Base-by-base conservation (phyloP, 2,329 filamentous ascomycete species). In the Epichloe sylvatica region DNA sequence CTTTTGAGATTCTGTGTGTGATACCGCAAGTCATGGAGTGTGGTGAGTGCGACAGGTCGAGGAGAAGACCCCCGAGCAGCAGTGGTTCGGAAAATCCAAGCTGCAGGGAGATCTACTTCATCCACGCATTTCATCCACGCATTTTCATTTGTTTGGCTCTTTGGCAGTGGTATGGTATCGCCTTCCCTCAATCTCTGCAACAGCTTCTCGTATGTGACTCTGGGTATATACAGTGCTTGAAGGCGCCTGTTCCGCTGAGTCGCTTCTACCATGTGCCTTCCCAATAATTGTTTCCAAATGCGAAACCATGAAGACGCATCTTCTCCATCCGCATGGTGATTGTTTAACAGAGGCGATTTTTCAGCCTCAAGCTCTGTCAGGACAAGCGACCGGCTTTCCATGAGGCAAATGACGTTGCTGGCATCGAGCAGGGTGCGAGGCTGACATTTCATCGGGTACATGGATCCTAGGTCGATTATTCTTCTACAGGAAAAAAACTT, bases 351-450 rank as follows among this genome's bases (percentile, higher is more conserved):
- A 3, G 63, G 61, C 5, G 60, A 59, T 0, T 76, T 65, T 39
- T 74, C 63, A 11, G 59, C 56, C 25, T 71, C 68, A 3, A 63
- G 59, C 1, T 69, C 72, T 6, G 65, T 63, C 2, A 78, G 56
- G 0, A 73, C 65, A 1, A 66, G 58, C 0, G 63, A 66, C 75
- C 74, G 78, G 7, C 64, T 68, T 1, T 64, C 54, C 3, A 77
- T 53, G 7, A 78, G 59, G 1, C 61, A 65, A 3, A 60, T 55
- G 30, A 64, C 63, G 4, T 71, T 73, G 54, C 72, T 63, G 3
- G 63, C 70, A 52, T 77, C 75, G 51, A 69, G 67, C 64, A 1
- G 71, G 74, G 4, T 59, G 56, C 4, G 59, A 53, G 0, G 55
- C 8, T 1, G 61, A 61, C 49, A 66, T 67, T 6, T 53, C 39